These are phyloP conservation scores for Cyberlindnera mycetangii DNA, from an alignment of 805 yeast genomes.

Conservation along the genomic window DNA sequence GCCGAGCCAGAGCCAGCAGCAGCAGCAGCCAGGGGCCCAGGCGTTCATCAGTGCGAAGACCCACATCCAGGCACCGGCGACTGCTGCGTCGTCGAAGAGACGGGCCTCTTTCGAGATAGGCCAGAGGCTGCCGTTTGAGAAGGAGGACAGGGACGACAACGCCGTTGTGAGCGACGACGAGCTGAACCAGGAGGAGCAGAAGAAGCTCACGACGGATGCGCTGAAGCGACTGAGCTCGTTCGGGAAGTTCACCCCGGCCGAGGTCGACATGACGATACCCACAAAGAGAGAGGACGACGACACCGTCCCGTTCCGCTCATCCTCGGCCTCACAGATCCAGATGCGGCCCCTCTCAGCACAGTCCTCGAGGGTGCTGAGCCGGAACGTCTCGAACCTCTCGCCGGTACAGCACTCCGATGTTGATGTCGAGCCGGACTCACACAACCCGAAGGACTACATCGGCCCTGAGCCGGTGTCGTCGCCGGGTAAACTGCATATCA, in stretches of 20 bases:
- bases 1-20: constrained; percentile 3
- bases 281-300: constrained; percentile 10
- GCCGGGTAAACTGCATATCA: not conserved
- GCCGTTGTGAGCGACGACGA: constrained; percentile 26
- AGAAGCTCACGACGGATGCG: constrained; percentile 39
- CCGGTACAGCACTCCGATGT: constrained; percentile 11
- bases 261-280: constrained; percentile 22
- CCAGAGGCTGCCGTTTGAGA: constrained; percentile 34
- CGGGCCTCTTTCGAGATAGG: constrained; percentile 31
- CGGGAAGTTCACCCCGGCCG: constrained; percentile 28
- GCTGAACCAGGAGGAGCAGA: constrained; percentile 27
- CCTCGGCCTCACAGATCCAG: constrained; percentile 6
- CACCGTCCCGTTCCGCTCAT: constrained; percentile 7
- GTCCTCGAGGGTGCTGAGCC: constrained; percentile 8
- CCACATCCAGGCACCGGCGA: constrained; percentile 41
- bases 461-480: too few species aligned
- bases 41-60: constrained; percentile 31
- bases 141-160: constrained; percentile 24
- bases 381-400: constrained; percentile 9
- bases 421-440: constrained; percentile 2
- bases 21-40: constrained; percentile 19
- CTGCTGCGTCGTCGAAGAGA: constrained; percentile 34
- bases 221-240: constrained; percentile 34
- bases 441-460: constrained; percentile 4
- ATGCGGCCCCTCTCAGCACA: constrained; percentile 13